Base-by-base conservation (phyloP, 2,329 filamentous ascomycete genomes). In the Aspergillus caelatus region DNA sequence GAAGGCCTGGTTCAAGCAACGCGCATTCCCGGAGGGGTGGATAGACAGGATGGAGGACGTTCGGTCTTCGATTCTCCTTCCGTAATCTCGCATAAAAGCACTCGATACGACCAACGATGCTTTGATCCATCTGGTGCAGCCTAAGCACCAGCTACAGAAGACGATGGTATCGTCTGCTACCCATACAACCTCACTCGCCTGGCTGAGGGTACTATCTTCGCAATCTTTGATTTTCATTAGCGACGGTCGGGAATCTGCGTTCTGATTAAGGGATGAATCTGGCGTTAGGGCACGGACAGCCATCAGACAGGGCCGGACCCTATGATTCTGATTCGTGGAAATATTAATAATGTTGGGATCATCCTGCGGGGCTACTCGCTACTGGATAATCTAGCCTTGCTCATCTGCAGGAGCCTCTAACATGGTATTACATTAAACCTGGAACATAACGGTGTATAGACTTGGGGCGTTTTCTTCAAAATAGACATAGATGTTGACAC, bases 21-120 rank as follows among this genome's bases (percentile, higher is more conserved):
- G 72, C 19, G 63, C 72, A 3, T 76, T 75, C 55, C 74, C 74
- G 7, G 69, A 72, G 14, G 74, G 73, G 7, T 77, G 74, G 74
- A 67, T 70, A 2, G 70, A 74, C 43, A 73, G 69, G 2, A 69
- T 77, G 68, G 70, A 75, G 34, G 74, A 76, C 50, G 67, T 76
- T 12, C 73, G 74, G 46, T 72, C 74, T 2, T 72, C 73, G 43
- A 74, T 76, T 46, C 71, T 76, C 14, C 66, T 76, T 32, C 74
- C 74, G 4, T 76, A 32, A 68, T 53, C 32, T 56, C 41, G 32
- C 43, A 61, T 26, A 48, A 36, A 23, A 26, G 16, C 30, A 16
- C 10, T 30, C 12, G 12, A 8, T 14, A 23, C 32, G 32, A 30
- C 57, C 9, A 30, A 10, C 19, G 26, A 34, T n/a, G 39, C 11